These are phyloP conservation scores for Calocybe indica DNA, from an alignment of 768 basidiomycete genomes.

Conservation along the genomic window DNA sequence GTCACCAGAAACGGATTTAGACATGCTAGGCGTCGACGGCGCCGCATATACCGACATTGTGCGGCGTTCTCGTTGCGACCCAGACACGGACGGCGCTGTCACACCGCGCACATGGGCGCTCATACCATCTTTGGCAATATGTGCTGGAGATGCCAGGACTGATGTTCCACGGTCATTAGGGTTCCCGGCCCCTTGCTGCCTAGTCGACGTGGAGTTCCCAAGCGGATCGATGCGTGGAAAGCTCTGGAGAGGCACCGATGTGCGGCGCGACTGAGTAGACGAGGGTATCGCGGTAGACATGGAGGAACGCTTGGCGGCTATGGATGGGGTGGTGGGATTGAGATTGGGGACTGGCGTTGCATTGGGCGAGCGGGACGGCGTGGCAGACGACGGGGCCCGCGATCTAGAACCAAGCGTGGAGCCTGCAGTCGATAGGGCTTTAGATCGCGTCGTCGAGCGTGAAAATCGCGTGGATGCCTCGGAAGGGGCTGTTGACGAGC, in stretches of 20 bases:
- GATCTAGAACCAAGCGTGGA: conserved; percentile 34
- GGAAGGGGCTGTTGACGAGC: conserved; percentile 31
- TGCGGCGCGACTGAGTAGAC: conserved; percentile 28
- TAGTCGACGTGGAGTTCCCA: conserved; percentile 1
- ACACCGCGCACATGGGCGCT: conserved; percentile 18
- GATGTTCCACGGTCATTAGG: conserved; percentile 1
- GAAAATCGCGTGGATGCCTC: conserved; percentile 51
- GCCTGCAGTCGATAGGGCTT: conserved; percentile 22
- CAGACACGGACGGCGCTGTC: conserved; percentile 19
- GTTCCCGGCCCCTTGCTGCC: neutral
- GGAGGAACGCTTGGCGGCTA: conserved; percentile 23
- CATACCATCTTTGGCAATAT: too few relatives aligned
- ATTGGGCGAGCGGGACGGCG: conserved; percentile 38
- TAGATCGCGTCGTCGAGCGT: conserved; percentile 38
- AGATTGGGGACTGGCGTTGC: conserved; percentile 35
- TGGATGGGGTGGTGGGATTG: conserved; percentile 16
- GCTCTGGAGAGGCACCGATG: conserved; percentile 28
- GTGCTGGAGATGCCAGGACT: neutral
- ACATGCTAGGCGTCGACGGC: conserved; percentile 7
- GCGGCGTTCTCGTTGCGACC: conserved; percentile 16
- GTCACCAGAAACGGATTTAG: conserved; percentile 11
- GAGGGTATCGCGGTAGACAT: conserved; percentile 32
- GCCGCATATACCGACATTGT: conserved; percentile 14
- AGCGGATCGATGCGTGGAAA: conserved; percentile 5
- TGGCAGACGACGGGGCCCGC: conserved; percentile 45